Evolutionary conservation across 805 yeast genomes (phyloP).

Genomic region (Wickerhamomyces hampshirensis): DNA sequence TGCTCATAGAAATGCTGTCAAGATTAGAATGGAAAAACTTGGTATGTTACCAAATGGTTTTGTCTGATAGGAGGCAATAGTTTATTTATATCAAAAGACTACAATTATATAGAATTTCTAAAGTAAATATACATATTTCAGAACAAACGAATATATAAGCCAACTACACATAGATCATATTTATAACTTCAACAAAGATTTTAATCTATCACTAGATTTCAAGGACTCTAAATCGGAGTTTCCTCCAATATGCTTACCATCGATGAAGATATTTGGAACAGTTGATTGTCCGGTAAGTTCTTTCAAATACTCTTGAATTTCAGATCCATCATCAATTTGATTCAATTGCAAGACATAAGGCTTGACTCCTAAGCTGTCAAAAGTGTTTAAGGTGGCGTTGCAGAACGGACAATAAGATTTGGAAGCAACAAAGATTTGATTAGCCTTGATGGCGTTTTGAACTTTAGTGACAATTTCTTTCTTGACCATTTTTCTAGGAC

Average conservation of each 20-base stretch:
- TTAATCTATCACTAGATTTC: slow-evolving; percentile 56
- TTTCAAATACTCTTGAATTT: slow-evolving; percentile 72
- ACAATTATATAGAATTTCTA: too few species aligned
- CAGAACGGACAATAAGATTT: slow-evolving; percentile 73
- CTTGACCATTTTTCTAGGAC: slow-evolving; percentile 43
- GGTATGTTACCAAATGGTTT: slow-evolving; percentile 43
- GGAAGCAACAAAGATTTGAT: slow-evolving; percentile 76
- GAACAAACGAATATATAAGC: not conserved
- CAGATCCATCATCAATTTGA: slow-evolving; percentile 67
- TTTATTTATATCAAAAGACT: too few species aligned
- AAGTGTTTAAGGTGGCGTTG: slow-evolving; percentile 38
- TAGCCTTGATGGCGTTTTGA: slow-evolving; percentile 55
- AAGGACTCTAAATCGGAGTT: slow-evolving; percentile 82
- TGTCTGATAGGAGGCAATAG: slow-evolving; percentile 11
- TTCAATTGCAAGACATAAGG: slow-evolving; percentile 41
- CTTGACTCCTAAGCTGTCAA: slow-evolving; percentile 36
- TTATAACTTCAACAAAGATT: slow-evolving; percentile 29
- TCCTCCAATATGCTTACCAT: slow-evolving; percentile 93
- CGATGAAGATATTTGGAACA: slow-evolving; percentile 89
- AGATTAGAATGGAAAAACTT: slow-evolving; percentile 83
- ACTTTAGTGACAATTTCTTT: slow-evolving; percentile 54
- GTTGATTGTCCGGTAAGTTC: slow-evolving; percentile 86
- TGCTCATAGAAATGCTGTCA: slow-evolving; percentile 96
- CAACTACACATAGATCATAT: too few species aligned
- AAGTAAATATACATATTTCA: too few species aligned